phyloP scores from a whole-genome alignment of 805 yeast genomes.

The Ogataea degrootiae region DNA sequence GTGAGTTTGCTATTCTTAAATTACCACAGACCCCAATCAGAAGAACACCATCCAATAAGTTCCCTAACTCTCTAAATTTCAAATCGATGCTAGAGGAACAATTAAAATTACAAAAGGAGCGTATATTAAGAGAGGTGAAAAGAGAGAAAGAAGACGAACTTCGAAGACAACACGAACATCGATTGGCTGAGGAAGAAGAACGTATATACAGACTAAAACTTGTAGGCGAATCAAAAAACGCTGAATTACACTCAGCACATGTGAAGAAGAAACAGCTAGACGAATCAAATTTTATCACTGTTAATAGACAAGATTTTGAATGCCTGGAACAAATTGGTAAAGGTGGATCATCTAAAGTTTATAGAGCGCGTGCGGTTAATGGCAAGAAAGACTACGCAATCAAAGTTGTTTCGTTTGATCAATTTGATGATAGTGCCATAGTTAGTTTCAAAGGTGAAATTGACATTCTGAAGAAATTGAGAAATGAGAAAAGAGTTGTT shows the following conservation, averaged over 20 bases:
- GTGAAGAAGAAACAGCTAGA: conserved; percentile 2
- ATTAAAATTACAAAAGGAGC: conserved; percentile 15
- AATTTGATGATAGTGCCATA: conserved; percentile 70
- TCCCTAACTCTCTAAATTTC: conserved; percentile 8
- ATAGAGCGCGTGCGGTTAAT: conserved; percentile 53
- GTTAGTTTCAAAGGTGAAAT: conserved; percentile 88
- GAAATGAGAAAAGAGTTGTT: conserved; percentile 68
- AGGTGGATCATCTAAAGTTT: conserved; percentile 92
- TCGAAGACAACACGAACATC: background rate
- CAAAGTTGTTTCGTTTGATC: conserved; percentile 76
- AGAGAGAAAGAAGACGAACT: conserved; percentile 4
- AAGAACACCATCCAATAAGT: background rate
- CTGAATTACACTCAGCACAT: background rate
- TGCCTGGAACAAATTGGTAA: conserved; percentile 75
- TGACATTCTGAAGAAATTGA: conserved; percentile 58
- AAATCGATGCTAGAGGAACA: conserved; percentile 14
- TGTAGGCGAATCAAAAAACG: background rate
- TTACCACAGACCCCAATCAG: no score
- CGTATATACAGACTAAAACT: background rate
- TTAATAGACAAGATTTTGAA: conserved; percentile 65
- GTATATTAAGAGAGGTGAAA: conserved; percentile 13
- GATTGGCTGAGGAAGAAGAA: background rate
- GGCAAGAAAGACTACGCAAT: conserved; percentile 67
- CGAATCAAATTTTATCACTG: conserved; percentile 20
- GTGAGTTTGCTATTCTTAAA: background rate